Evolutionary conservation across 2,329 filamentous ascomycete genomes (phyloP).

Genomic region (Trichoderma breve): DNA sequence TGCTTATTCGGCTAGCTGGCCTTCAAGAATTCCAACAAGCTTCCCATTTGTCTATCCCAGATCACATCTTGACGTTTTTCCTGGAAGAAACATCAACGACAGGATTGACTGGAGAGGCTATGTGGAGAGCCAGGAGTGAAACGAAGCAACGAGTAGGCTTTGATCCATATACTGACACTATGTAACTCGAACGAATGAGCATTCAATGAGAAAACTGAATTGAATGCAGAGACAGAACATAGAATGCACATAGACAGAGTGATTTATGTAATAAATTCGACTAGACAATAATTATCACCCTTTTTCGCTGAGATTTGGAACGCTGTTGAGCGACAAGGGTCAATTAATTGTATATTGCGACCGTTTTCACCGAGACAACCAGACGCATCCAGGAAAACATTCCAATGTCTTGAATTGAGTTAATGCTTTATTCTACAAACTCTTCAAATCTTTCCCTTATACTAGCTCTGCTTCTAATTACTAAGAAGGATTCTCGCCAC

Average conservation of each 20-base stretch:
- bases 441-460: background rate
- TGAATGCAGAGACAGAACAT: background rate
- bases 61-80: conserved; percentile 88
- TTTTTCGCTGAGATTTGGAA: background rate
- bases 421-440: background rate
- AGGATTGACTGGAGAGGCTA: conserved; percentile 46
- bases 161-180: conserved; percentile 53
- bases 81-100: conserved; percentile 60
- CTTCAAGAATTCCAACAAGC: conserved; percentile 90
- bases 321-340: background rate
- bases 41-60: conserved; percentile 83
- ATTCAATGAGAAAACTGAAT: background rate
- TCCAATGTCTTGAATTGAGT: background rate
- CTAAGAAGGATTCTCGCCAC: background rate
- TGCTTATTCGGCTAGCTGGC: conserved; percentile 79
- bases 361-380: background rate
- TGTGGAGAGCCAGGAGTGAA: conserved; percentile 44
- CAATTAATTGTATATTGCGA: background rate
- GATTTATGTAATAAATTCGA: too few relatives aligned
- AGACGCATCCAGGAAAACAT: background rate
- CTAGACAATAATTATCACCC: background rate
- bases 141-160: conserved; percentile 53
- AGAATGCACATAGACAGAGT: background rate
- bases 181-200: background rate
- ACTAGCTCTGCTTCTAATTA: background rate